phyloP scores from a whole-genome alignment of 2,329 filamentous ascomycete genomes.

The Fusarium goolgardi region DNA sequence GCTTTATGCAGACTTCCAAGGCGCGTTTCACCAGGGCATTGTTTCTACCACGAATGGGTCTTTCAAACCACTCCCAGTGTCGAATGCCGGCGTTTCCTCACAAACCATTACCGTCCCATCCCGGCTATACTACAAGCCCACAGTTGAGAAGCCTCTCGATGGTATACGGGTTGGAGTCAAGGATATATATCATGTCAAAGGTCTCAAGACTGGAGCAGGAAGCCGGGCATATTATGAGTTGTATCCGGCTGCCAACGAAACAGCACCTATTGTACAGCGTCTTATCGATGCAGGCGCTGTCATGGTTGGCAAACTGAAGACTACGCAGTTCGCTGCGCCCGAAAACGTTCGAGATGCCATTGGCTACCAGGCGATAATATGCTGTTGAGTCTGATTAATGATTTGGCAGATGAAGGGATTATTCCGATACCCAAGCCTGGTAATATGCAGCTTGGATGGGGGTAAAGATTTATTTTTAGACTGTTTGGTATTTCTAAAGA shows the following conservation, averaged over 20 bases:
- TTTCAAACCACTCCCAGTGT: background rate
- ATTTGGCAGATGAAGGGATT: background rate
- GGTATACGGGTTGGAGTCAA: background rate
- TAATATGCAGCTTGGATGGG: background rate
- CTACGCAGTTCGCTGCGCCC: background rate
- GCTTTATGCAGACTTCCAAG: background rate
- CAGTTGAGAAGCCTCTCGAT: background rate
- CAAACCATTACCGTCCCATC: background rate
- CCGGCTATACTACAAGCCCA: background rate
- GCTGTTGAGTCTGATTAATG: background rate
- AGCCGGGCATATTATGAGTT: background rate
- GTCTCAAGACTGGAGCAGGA: background rate
- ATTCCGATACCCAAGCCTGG: background rate
- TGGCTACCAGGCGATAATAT: background rate
- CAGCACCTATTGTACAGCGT: background rate
- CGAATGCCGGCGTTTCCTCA: background rate
- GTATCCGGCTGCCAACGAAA: background rate
- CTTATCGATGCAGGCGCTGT: background rate
- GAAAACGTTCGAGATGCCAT: background rate
- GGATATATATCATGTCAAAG: background rate
- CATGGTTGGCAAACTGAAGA: background rate
- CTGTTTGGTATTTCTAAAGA: too few relatives aligned
- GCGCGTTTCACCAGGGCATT: background rate
- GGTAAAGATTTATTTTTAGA: background rate
- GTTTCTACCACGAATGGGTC: background rate